phyloP scores from a whole-genome alignment of 108 stramenopile genomes.

The Nitzschia sp. region DNA sequence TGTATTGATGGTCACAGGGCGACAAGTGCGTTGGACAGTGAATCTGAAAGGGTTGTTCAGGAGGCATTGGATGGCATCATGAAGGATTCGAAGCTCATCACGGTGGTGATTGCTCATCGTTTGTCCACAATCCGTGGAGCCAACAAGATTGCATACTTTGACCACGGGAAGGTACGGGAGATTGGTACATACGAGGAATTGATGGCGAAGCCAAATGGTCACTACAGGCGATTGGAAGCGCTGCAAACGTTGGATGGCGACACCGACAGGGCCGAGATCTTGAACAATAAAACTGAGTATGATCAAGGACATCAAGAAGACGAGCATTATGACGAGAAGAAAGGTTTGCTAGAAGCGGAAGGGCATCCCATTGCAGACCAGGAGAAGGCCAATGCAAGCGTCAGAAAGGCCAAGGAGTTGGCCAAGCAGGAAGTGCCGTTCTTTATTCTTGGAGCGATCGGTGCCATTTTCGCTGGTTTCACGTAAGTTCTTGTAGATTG shows the following conservation, averaged over 20 bases:
- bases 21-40: constrained; percentile 63
- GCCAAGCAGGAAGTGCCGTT: constrained; percentile 31
- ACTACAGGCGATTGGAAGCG: constrained; percentile 47
- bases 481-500: background rate
- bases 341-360: background rate
- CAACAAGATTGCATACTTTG: constrained; percentile 82
- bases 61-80: constrained; percentile 73
- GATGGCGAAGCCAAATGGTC: constrained; percentile 42
- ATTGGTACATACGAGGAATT: constrained; percentile 80
- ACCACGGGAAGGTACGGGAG: constrained; percentile 62
- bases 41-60: constrained; percentile 74
- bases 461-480: constrained; percentile 48
- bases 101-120: constrained; percentile 73
- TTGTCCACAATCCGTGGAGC: constrained; percentile 75
- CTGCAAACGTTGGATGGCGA: constrained; percentile 40
- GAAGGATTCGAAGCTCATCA: constrained; percentile 35
- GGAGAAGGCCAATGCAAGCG: constrained; percentile 1
- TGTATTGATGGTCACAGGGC: constrained; percentile 13
- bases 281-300: constrained; percentile 1
- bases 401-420: constrained; percentile 20
- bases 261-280: constrained; percentile 19
- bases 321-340: background rate
- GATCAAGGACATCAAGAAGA: background rate
- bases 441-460: constrained; percentile 44
- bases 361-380: background rate